A percentile compares a stretch with the other conserved stretches of the same genome.
Evolutionary conservation across 2,329 filamentous ascomycete species (phyloP).

Genomic region (Nothophoma quercina): DNA sequence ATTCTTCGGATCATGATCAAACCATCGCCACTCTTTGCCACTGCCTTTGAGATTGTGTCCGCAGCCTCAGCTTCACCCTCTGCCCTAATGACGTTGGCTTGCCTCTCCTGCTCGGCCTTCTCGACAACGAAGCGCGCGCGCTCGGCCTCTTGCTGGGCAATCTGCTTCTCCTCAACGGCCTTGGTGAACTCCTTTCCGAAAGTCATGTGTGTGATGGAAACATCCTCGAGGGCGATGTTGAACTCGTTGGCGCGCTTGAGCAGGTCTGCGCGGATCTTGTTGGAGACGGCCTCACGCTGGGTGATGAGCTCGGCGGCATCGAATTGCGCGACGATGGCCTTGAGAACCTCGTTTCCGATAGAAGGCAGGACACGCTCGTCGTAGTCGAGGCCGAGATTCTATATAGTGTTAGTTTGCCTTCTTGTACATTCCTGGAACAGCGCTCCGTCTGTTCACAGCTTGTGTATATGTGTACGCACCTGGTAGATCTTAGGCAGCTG

Average conservation of each 20-base stretch:
- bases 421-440: too few relatives aligned
- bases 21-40: conserved; percentile 91
- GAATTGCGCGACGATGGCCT: conserved; percentile 63
- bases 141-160: conserved; percentile 98
- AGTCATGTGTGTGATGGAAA: conserved; percentile 99
- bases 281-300: conserved; percentile 94
- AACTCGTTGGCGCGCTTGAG: conserved; percentile 94
- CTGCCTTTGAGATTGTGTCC: conserved; percentile 92
- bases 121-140: conserved; percentile 97
- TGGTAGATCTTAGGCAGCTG: conserved; percentile 97
- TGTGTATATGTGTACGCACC: conserved; percentile 62
- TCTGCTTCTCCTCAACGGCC: conserved; percentile 99
- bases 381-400: conserved; percentile 98
- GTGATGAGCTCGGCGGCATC: conserved; percentile 78
- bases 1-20: conserved; percentile 96
- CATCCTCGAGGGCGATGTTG: conserved; percentile 98
- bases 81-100: conserved; percentile 97
- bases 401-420: conserved; percentile 19
- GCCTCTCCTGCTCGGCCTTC: conserved; percentile 97
- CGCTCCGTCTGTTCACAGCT: background rate
- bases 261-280: conserved; percentile 91
- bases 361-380: conserved; percentile 71
- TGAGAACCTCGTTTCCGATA: conserved; percentile 64
- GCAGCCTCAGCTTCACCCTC: conserved; percentile 98
- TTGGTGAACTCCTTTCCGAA: conserved; percentile 99